A percentile compares a stretch with the other conserved stretches of the same genome.
These are phyloP conservation scores for Chlamydomonas applanata DNA, from an alignment of 139 green algal species.

Conservation along the genomic window DNA sequence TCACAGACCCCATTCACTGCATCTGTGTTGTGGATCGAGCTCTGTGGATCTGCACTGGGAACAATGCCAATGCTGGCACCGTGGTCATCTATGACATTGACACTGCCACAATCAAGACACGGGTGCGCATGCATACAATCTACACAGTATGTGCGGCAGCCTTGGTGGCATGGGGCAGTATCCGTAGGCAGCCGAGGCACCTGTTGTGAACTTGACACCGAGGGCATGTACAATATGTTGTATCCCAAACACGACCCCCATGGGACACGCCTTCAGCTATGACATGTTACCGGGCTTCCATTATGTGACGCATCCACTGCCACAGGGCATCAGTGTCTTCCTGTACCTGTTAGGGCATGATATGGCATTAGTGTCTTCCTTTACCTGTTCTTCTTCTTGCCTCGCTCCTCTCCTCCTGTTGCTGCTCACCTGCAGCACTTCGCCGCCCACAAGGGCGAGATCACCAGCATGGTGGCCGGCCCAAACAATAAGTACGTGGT, in stretches of 20 bases:
- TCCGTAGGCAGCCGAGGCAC: background rate
- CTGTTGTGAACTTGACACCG: too few relatives aligned
- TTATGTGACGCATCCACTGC: too few relatives aligned
- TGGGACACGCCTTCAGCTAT: too few relatives aligned
- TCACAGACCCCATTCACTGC: background rate
- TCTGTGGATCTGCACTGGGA: constrained; percentile 37
- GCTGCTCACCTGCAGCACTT: constrained; percentile 38
- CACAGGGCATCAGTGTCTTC: background rate
- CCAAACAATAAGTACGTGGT: constrained; percentile 29
- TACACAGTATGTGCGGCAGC: background rate
- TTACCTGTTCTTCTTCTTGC: background rate
- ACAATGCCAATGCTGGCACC: constrained; percentile 32
- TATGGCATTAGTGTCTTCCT: background rate
- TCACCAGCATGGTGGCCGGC: constrained; percentile 31
- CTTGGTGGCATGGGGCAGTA: background rate
- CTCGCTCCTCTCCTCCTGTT: background rate
- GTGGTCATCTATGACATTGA: constrained; percentile 34
- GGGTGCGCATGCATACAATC: constrained; percentile 18
- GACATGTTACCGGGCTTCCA: too few relatives aligned
- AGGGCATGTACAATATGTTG: too few relatives aligned
- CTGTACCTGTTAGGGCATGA: background rate
- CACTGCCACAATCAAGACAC: constrained; percentile 11
- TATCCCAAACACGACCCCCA: too few relatives aligned
- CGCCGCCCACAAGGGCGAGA: constrained; percentile 52
- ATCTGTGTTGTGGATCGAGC: background rate